Percentiles rank a stretch among this genome's conserved stretches.
phyloP scores from a whole-genome alignment of 352 stramenopile genomes.

The Blastocystis sp. region DNA sequence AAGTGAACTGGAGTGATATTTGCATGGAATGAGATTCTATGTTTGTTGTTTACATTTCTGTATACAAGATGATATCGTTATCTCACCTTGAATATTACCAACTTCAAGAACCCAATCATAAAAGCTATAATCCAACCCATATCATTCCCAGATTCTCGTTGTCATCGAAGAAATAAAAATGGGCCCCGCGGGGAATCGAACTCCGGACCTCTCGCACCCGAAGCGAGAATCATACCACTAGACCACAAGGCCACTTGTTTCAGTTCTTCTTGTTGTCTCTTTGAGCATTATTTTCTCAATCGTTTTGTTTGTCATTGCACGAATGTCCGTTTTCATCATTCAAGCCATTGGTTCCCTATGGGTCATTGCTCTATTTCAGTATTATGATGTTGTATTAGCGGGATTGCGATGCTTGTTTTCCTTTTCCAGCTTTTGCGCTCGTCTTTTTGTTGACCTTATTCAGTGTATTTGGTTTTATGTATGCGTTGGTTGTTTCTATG shows the following conservation, averaged over 20 bases:
- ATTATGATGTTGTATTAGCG: background rate
- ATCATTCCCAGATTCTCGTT: no score
- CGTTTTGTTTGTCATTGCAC: no score
- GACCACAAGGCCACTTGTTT: slow-evolving; percentile 11
- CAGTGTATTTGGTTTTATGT: background rate
- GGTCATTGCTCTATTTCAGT: background rate
- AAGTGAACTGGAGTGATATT: background rate
- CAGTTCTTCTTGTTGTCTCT: background rate
- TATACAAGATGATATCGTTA: no score
- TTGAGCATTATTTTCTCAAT: no score
- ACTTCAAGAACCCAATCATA: no score
- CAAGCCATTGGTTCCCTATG: slow-evolving; percentile 1
- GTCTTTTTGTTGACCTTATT: background rate
- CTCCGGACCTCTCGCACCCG: slow-evolving; percentile 38
- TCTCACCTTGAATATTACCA: no score
- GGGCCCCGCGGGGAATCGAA: slow-evolving; percentile 26
- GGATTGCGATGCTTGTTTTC: background rate
- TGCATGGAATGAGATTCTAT: background rate
- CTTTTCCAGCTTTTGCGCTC: background rate
- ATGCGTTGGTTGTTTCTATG: background rate
- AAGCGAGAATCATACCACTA: slow-evolving; percentile 53
- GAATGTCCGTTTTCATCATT: no score
- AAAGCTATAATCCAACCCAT: no score
- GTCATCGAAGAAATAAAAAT: background rate
- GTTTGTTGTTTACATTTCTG: background rate